Conservation (phyloP, 345 rosid species). For the Bruguiera sexangula region DNA sequence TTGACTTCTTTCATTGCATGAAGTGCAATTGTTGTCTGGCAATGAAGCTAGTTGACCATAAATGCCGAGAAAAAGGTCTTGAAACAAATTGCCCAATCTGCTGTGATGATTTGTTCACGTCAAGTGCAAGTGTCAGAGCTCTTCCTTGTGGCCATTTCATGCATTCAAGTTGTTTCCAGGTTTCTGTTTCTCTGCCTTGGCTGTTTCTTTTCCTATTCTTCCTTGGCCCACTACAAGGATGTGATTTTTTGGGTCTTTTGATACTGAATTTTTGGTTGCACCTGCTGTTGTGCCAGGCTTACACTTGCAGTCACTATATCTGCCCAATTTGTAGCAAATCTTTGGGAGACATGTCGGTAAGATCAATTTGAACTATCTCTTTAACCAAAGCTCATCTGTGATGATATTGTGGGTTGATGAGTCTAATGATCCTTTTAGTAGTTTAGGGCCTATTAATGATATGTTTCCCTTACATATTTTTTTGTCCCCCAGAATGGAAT, state of each 20-base stretch:
- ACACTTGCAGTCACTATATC: slow-evolving; percentile 58
- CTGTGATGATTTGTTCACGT: slow-evolving; percentile 54
- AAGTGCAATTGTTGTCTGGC: slow-evolving; percentile 58
- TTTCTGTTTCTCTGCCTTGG: slow-evolving; percentile 14
- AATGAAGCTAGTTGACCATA: slow-evolving; percentile 54
- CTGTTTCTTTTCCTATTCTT: slow-evolving; percentile 4
- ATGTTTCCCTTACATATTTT: not conserved
- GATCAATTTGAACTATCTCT: slow-evolving; percentile 12
- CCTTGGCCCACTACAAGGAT: slow-evolving; percentile 4
- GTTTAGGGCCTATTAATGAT: not conserved
- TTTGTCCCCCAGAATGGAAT: not conserved
- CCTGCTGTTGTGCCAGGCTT: slow-evolving; percentile 40
- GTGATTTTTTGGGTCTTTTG: not conserved
- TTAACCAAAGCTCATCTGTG: not conserved
- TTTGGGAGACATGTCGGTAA: slow-evolving; percentile 65
- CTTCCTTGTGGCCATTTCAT: slow-evolving; percentile 67
- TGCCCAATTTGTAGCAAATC: slow-evolving; percentile 68
- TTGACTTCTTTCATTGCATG: slow-evolving; percentile 67
- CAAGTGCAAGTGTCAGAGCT: slow-evolving; percentile 52
- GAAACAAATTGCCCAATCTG: slow-evolving; percentile 65
- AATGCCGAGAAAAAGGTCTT: slow-evolving; percentile 56
- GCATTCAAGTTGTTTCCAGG: slow-evolving; percentile 70
- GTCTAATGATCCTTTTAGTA: not conserved
- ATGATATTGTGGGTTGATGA: slow-evolving; percentile 2
- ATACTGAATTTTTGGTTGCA: slow-evolving; percentile 3